Percentiles rank a stretch among this genome's conserved stretches.
Evolutionary conservation across 1,139 yeast genomes (phyloP).

Genomic region (Trichomonascaceae sp.): DNA sequence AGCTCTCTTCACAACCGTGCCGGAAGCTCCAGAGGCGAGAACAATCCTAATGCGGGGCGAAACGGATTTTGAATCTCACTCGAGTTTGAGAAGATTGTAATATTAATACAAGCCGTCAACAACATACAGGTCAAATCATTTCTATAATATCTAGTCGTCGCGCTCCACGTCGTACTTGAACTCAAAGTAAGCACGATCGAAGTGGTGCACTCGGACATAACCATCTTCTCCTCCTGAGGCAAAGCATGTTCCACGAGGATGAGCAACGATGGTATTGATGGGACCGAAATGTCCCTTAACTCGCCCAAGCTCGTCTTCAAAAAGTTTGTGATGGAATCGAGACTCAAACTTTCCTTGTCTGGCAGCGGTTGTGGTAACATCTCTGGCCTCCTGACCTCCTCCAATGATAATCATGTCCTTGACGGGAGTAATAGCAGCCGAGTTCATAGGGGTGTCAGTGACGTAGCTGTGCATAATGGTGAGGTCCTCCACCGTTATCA

Average conservation of each 20-base stretch:
- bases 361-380: constrained; percentile 90
- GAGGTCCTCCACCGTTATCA: constrained; percentile 68
- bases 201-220: constrained; percentile 83
- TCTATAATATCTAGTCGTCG: constrained; percentile 4
- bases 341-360: constrained; percentile 97
- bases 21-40: too few relatives aligned
- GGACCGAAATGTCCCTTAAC: constrained; percentile 99
- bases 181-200: constrained; percentile 84
- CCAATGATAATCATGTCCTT: constrained; percentile 90
- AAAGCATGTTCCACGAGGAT: constrained; percentile 87
- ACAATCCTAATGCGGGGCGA: too few relatives aligned
- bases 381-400: constrained; percentile 99
- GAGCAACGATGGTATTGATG: constrained; percentile 81
- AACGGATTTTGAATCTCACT: too few relatives aligned
- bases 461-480: constrained; percentile 60
- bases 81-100: too few relatives aligned
- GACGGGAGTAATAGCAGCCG: constrained; percentile 86
- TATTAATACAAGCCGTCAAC: too few relatives aligned
- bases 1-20: too few relatives aligned
- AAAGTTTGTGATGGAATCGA: constrained; percentile 87
- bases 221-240: constrained; percentile 99
- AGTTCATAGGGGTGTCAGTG: constrained; percentile 90
- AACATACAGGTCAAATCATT: not conserved
- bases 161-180: constrained; percentile 88
- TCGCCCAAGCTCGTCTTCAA: constrained; percentile 92